Evolutionary conservation across 2,329 filamentous ascomycete genomes (phyloP), one percentile per base, ranked within the genome.

Genomic region (Claviceps digitariae): DNA sequence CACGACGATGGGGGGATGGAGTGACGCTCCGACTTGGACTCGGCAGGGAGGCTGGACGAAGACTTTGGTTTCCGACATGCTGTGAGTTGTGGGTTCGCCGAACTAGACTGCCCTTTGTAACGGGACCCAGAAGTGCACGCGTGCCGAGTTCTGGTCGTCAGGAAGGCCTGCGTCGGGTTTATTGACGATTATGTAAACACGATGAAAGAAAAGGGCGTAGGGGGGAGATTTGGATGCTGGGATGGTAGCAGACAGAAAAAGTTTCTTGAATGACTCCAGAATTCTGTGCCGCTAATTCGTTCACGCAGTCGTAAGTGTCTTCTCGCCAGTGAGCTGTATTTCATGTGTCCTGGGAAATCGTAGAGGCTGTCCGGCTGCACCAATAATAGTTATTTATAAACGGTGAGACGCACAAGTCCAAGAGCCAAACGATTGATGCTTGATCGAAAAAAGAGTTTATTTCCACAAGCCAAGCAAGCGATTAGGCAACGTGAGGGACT

Each of bases 1-100:
- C 21, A 47, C 61, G 20, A 64, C 40, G 13, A 64, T 21, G 17
- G 61, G 56, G 4, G 63, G 65, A 43, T 59, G 46, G 4, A 68
- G 29, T 8, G 27, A 38, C 20, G 57, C 46, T 10, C 52, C 57
- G 9, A 55, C 48, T 41, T 59, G 56, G 10, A 52, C 55, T 29
- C 55, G 51, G 7, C 55, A 46, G 3, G 64, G 61, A 8, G 64
- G 64, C 23, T 64, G 61, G 38, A 64, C 52, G 38, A 49, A 57
- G 45, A 68, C 57, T 8, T 36, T 45, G 36, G 52, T 52, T 29
- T 47, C 34, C 29, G 52, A 23, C 56, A 60, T 59, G n/a, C 34
- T 55, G 46, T 20, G 47, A 25, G n/a, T 15, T 27, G 2, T 12
- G 20, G 27, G 23, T n/a, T 2, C 21, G 21, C 13, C 21, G 21